Evolutionary conservation across 768 basidiomycete genomes (phyloP).

Genomic region (Mycena capillaripes): DNA sequence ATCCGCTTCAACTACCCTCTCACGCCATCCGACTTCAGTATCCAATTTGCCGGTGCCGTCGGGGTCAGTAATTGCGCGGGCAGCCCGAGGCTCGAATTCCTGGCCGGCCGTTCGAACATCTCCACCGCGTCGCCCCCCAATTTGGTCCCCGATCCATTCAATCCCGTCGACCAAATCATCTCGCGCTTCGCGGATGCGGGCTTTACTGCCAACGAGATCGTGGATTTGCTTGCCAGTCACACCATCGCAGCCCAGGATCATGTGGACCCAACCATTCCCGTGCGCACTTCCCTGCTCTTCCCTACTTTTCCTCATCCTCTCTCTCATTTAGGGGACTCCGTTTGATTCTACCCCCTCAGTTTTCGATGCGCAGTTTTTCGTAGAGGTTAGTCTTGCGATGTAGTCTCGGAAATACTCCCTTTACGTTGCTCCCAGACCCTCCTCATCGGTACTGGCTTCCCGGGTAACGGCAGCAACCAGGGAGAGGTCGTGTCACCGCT

Average conservation of each 20-base stretch:
- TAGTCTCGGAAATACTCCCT: too few species aligned
- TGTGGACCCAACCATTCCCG: conserved; percentile 41
- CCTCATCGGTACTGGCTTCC: conserved; percentile 43
- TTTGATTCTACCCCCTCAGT: conserved; percentile 48
- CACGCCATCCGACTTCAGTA: conserved; percentile 24
- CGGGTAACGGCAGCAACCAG: conserved; percentile 41
- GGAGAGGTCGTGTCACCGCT: conserved; percentile 43
- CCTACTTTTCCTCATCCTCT: not conserved
- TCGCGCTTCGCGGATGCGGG: conserved; percentile 51
- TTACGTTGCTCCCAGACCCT: too few species aligned
- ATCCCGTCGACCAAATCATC: conserved; percentile 43
- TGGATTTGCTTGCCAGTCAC: conserved; percentile 51
- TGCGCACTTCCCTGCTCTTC: not conserved
- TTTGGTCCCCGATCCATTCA: conserved; percentile 53
- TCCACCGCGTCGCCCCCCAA: conserved; percentile 44
- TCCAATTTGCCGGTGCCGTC: conserved; percentile 53
- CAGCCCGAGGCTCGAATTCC: conserved; percentile 53
- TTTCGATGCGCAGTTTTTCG: conserved; percentile 51
- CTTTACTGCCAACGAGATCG: conserved; percentile 49
- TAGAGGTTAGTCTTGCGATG: conserved; percentile 37
- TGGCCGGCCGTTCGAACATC: conserved; percentile 51
- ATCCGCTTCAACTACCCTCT: not conserved
- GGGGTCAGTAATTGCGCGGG: conserved; percentile 55
- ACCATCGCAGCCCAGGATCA: conserved; percentile 41
- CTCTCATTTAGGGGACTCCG: conserved; percentile 37